Conservation (phyloP, 2,329 filamentous ascomycete genomes). For the Triangularia verruculosa region DNA sequence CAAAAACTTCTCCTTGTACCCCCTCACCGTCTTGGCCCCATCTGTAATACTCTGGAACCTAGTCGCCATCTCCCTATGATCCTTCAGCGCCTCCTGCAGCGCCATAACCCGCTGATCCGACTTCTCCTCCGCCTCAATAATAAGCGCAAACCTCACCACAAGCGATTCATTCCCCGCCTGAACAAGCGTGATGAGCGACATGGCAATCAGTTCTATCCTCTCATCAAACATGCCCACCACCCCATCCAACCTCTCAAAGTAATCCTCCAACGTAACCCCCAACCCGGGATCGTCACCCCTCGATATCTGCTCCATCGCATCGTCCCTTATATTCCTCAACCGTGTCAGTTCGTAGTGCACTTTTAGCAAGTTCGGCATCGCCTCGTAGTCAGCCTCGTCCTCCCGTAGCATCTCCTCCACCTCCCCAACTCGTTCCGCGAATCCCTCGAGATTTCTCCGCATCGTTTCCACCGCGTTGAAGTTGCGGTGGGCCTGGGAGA, state of each 20-base stretch:
- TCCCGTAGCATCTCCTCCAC: conserved; percentile 77
- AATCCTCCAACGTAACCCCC: conserved; percentile 81
- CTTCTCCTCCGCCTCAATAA: conserved; percentile 95
- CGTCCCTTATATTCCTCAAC: conserved; percentile 89
- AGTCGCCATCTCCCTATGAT: conserved; percentile 90
- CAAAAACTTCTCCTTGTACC: conserved; percentile 95
- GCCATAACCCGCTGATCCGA: conserved; percentile 90
- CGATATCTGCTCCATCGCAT: conserved; percentile 94
- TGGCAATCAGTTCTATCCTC: conserved; percentile 81
- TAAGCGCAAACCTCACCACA: conserved; percentile 84
- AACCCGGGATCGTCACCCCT: conserved; percentile 69
- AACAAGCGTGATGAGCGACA: conserved; percentile 85
- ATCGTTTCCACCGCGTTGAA: conserved; percentile 93
- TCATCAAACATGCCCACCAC: conserved; percentile 95
- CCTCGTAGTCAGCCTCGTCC: conserved; percentile 82
- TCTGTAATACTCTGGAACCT: conserved; percentile 94
- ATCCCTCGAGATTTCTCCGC: conserved; percentile 85
- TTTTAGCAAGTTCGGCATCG: conserved; percentile 85
- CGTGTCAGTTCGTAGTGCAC: conserved; percentile 91
- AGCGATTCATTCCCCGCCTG: conserved; percentile 83
- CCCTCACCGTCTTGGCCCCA: conserved; percentile 84
- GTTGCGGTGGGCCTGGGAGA: conserved; percentile 93
- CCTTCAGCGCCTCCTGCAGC: conserved; percentile 88
- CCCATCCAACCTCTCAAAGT: conserved; percentile 82
- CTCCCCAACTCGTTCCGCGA: conserved; percentile 71